Conservation (phyloP, 306 rosid genomes). For the Dicorynia guianensis region DNA sequence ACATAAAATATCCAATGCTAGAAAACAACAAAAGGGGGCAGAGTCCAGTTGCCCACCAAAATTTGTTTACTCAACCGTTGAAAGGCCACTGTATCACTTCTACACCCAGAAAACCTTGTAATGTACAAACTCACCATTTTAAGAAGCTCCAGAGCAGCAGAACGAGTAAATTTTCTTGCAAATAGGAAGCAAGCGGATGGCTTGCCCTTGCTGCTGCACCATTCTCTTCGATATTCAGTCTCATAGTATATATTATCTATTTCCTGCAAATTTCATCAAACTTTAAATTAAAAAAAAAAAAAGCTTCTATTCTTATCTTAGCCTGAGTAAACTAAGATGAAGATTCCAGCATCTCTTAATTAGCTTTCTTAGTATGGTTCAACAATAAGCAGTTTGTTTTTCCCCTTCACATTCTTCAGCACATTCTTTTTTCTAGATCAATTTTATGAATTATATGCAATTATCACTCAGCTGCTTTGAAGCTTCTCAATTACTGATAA, state of each 20-base stretch:
- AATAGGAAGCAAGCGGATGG: constrained; percentile 92
- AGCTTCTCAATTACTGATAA: not conserved
- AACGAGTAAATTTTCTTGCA: constrained; percentile 89
- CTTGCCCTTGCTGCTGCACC: constrained; percentile 91
- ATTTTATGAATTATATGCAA: constrained; percentile 1
- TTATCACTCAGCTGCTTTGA: constrained; percentile 1
- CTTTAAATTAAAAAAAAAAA: no score
- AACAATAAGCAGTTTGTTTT: not conserved
- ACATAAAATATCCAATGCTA: constrained; percentile 7
- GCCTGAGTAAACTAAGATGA: constrained; percentile 10
- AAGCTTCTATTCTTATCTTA: constrained; percentile 6
- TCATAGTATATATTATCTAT: constrained; percentile 90
- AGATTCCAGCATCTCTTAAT: not conserved
- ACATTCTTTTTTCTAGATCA: not conserved
- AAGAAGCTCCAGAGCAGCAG: constrained; percentile 92
- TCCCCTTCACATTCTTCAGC: not conserved
- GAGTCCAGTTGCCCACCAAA: not conserved
- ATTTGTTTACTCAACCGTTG: not conserved
- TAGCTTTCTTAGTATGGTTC: constrained; percentile 9
- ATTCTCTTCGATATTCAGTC: constrained; percentile 94
- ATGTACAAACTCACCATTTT: constrained; percentile 64
- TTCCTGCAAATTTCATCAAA: constrained; percentile 66
- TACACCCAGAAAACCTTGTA: constrained; percentile 3
- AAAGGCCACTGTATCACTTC: not conserved
- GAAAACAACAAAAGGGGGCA: not conserved